Evolutionary conservation across 805 yeast species (phyloP), one percentile per base, ranked within the genome.

Genomic region (Metschnikowia hibisci): DNA sequence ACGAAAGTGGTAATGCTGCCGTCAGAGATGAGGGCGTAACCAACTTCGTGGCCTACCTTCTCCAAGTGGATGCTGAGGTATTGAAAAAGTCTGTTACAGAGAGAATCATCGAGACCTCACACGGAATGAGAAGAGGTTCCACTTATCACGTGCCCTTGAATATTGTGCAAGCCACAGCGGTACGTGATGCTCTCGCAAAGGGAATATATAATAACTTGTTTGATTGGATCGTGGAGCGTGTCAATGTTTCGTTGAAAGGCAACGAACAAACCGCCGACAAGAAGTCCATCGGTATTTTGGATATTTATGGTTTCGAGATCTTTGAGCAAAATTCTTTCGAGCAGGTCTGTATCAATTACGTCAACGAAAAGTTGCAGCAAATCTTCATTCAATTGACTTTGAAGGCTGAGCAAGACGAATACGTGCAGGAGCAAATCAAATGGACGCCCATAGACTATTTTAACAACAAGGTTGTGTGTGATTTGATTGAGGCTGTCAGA

Each of bases 371-470:
- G 66, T 74, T 91, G 54, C 97, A 90, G 69, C 99, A 91, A 63
- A 93, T 91, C 60, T 93, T 93, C 58, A 93, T 93, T 62, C 96
- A 93, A 64, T 76, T 93, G 58, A 93, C 99, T 2, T 76, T 93
- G 58, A 93, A 93, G 67, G 86, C 97, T 0, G 99, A 93, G 67
- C 99, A 93, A 70, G 99, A 93, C 52, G 98, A 93, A 61, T 93
- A 93, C 58, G 93, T 88, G 28, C 84, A 86, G 54, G 99, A 93
- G 65, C 86, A 88, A 66, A 93, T 93, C 62, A 78, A 87, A 63
- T 93, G 99, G 99, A 87, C 96, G 10, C 98, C 98, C 16, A 93
- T 93, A 58, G 86, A 93, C 50, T 93, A 89, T 65, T 93, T 93
- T 71, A 93, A 93, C 67, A 93, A 93, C 68, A 83, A 91, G 66